Base-by-base conservation (phyloP, 2,329 filamentous ascomycete genomes). In the Colletotrichum liaoningense region DNA sequence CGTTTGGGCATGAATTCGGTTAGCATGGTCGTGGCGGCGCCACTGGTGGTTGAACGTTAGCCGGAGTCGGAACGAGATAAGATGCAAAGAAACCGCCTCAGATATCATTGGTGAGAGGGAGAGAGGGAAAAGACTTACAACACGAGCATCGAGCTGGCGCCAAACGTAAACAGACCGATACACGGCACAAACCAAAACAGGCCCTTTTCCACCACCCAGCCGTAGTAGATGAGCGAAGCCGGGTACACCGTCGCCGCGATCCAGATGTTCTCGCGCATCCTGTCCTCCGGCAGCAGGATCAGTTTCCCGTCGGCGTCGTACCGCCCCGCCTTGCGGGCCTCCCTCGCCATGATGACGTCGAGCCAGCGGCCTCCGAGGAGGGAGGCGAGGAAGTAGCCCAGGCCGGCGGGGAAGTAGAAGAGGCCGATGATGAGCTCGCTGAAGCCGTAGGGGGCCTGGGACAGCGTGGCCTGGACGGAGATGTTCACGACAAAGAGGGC, bases 191-290 rank as follows among this genome's bases (percentile, higher is more conserved):
- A 81, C 90, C 92, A 94, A 71, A 89, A 86, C 4, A 94, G 83
- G 1, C 91, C 93, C 73, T 90, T 88, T 55, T 92, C 84, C 0
- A 89, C 87, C 0, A 91, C 89, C 94, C 94, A 97, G 4, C 94
- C 94, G 79, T 94, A 97, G 85, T 92, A 91, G 33, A 97, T 85
- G 73, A 97, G 81, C 0, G 91, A 92, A 0, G 86, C 86, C 0
- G 94, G 94, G 77, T 93, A 95, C 58, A 95, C 77, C 4, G 91
- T 85, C 0, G 92, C 92, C 3, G 92, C 93, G 0, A 95, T 81
- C 92, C 92, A 96, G 3, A 93, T 93, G 79, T 97, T 97, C 79
- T 96, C 93, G 56, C 92, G 87, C 90, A 97, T 94, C 14, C 94
- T 89, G 80, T 97, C 94, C 82, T 97, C 94, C 0, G 94, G 94